Base-by-base conservation (phyloP, 257 asterid genomes). In the Solanum stenotomum region DNA sequence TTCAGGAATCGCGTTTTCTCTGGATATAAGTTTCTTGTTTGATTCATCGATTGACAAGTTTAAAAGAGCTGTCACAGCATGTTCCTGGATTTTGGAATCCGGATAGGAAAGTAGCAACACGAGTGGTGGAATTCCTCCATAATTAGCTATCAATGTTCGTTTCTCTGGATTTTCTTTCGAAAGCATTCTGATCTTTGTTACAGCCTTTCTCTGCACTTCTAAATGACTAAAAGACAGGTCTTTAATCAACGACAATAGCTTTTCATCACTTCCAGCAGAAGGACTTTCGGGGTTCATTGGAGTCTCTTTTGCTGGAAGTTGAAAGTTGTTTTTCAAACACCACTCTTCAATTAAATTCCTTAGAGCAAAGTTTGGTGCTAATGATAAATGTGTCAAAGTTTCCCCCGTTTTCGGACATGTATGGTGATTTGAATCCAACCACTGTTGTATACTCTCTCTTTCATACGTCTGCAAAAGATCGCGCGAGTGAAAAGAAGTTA, bases 371-470 rank as follows among this genome's bases (percentile, higher is more conserved):
- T 97, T 96, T 83, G 98, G 98, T 6, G 95, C 98, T n/a, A 95
- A 65, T 3, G 90, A 88, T 71, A 91, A 85, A 87, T 95, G 95
- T 4, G 88, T 72, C 89, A 96, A 77, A 3, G 67, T 70, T 86
- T 95, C 98, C 22, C 99, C 98, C 0, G 98, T 91, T 89, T 95
- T 97, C 0, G 99, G 99, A 56, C 98, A 97, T 4, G 98, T 95
- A 83, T 59, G 91, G 23, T 91, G 98, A 63, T 91, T 89, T 0
- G 95, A 89, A 88, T 95, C 96, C 87, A 96, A 52, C 99, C 98
- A 96, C 42, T 92, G 88, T 37, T 93, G 95, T 90, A 97, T 97
- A 91, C 98, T 93, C 29, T 92, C 95, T 85, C 98, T 92, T 92
- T 96, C 98, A 77, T 97, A 97, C 5, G 99, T 94, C 98, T 96